A percentile compares a stretch with the other conserved stretches of the same genome.
These are phyloP conservation scores for Silybum marianum DNA, from an alignment of 129 eudicot species.

Conservation along the genomic window DNA sequence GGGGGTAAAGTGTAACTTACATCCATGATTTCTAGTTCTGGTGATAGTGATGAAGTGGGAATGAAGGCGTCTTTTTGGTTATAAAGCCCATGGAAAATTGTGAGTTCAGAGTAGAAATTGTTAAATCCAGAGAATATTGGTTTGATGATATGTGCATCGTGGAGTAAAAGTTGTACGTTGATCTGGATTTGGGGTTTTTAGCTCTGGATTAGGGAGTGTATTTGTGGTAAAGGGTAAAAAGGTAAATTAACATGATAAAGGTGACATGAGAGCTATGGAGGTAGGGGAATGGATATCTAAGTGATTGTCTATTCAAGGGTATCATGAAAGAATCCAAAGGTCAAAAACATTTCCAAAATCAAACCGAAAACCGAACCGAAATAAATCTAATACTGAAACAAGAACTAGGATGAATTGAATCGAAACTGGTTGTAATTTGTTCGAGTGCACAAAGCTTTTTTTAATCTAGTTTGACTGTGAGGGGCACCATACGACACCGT, in stretches of 20 bases:
- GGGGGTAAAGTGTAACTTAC: conserved; percentile 34
- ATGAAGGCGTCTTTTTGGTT: background rate
- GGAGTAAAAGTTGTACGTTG: conserved; percentile 19
- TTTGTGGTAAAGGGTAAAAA: conserved; percentile 22
- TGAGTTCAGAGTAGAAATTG: background rate
- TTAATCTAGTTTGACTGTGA: background rate
- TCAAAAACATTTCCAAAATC: conserved; percentile 13
- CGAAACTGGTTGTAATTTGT: background rate
- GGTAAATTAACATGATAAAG: conserved; percentile 3
- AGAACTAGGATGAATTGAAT: background rate
- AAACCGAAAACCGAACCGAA: background rate
- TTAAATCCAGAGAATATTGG: background rate
- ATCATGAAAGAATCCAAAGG: conserved; percentile 30
- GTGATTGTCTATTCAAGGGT: conserved; percentile 28
- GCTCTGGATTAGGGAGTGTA: background rate
- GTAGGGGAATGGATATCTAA: conserved; percentile 24
- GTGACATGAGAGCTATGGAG: conserved; percentile 16
- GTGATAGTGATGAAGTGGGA: conserved; percentile 24
- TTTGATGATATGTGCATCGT: conserved; percentile 5
- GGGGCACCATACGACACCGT: background rate
- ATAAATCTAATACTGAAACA: no score
- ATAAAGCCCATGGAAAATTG: background rate
- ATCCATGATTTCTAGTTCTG: conserved; percentile 21
- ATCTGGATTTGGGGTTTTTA: background rate
- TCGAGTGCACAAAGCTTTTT: background rate